Percentiles rank a stretch among this genome's conserved stretches.
These are phyloP conservation scores for Teunomyces kruisii DNA, from an alignment of 805 yeast species.

Conservation along the genomic window DNA sequence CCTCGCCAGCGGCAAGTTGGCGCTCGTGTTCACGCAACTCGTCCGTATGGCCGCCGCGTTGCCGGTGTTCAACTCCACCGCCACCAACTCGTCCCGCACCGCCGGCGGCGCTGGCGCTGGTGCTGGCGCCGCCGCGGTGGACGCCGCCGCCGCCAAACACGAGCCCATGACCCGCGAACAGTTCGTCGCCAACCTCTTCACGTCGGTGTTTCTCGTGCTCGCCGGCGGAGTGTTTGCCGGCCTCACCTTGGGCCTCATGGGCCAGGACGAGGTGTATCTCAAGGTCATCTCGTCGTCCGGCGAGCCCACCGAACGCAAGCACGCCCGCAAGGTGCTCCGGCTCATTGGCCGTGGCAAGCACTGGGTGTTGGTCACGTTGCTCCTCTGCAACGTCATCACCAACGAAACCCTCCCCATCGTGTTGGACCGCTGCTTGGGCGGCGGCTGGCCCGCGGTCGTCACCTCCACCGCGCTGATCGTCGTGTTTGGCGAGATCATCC, in stretches of 20 bases:
- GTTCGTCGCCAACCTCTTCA: constrained; percentile 47
- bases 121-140: constrained; percentile 9
- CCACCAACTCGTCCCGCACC: constrained; percentile 2
- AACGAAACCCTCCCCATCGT: constrained; percentile 94
- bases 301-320: constrained; percentile 60
- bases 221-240: constrained; percentile 93
- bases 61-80: constrained; percentile 23
- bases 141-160: constrained; percentile 10
- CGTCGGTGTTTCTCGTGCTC: constrained; percentile 62
- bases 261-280: constrained; percentile 93
- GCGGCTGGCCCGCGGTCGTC: constrained; percentile 96
- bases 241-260: constrained; percentile 93
- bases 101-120: no score
- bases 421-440: constrained; percentile 88
- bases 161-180: constrained; percentile 32
- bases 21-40: constrained; percentile 33
- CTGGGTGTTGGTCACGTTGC: constrained; percentile 90
- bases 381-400: constrained; percentile 85
- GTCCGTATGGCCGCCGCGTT: constrained; percentile 35
- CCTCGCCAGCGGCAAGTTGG: constrained; percentile 16
- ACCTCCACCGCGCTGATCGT: constrained; percentile 92
- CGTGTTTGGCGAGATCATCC: constrained; percentile 93
- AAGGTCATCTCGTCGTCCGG: constrained; percentile 92
- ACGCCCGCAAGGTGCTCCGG: constrained; percentile 69
- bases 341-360: constrained; percentile 85